phyloP scores from a whole-genome alignment of 129 eudicot genomes.

The Mikania micrantha region DNA sequence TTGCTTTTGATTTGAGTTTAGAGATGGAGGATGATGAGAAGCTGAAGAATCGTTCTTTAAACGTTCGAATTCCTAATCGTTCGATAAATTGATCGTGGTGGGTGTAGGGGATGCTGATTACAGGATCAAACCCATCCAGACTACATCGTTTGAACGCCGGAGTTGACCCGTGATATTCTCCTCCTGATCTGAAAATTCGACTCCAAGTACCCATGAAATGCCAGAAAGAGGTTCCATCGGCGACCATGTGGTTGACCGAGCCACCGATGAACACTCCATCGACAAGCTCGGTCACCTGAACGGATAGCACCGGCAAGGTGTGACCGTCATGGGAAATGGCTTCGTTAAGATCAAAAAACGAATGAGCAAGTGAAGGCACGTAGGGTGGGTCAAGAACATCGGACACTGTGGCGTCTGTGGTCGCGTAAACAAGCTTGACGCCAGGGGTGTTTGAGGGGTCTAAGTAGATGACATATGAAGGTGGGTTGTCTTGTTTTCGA shows the following conservation, averaged over 20 bases:
- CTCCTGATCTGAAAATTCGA: not conserved
- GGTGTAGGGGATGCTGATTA: not conserved
- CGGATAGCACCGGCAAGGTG: conserved; percentile 13
- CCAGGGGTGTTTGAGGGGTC: conserved; percentile 37
- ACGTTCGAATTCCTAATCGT: not conserved
- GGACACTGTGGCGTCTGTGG: conserved; percentile 5
- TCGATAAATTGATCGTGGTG: not conserved
- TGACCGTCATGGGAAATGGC: conserved; percentile 41
- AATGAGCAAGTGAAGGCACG: conserved; percentile 34
- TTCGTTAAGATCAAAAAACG: conserved; percentile 41
- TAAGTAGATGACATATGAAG: conserved; percentile 19
- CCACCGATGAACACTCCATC: conserved; percentile 30
- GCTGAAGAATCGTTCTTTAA: conserved; percentile 25
- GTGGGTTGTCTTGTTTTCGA: conserved; percentile 22
- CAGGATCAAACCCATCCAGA: not conserved
- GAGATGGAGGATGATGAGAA: conserved; percentile 15
- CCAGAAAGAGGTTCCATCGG: conserved; percentile 23
- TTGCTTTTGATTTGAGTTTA: conserved; percentile 41
- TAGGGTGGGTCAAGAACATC: conserved; percentile 33
- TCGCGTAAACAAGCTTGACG: conserved; percentile 40
- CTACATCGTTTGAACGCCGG: conserved; percentile 26
- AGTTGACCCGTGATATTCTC: not conserved
- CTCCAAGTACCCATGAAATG: conserved; percentile 22
- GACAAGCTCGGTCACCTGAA: conserved; percentile 28
- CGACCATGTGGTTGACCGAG: conserved; percentile 23